Conservation (phyloP, 2,329 filamentous ascomycete genomes). For the Cladosporium sp. region DNA sequence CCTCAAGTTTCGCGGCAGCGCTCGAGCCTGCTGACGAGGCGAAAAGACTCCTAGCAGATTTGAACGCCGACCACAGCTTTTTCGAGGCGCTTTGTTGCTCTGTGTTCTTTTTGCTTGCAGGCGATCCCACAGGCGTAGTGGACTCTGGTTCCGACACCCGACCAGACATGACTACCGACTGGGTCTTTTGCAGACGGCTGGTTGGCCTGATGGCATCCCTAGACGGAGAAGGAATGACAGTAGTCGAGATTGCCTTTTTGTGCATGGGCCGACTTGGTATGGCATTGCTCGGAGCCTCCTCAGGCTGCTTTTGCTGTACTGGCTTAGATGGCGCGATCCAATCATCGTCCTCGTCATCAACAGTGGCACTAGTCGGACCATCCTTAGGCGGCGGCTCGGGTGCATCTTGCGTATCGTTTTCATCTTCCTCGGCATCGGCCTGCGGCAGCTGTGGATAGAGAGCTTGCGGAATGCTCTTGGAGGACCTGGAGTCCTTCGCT, state of each 20-base stretch:
- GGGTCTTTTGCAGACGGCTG: constrained; percentile 50
- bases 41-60: constrained; percentile 78
- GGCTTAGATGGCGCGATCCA: constrained; percentile 50
- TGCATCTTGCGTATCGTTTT: neutral
- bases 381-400: constrained; percentile 4
- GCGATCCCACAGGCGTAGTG: constrained; percentile 54
- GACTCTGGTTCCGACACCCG: constrained; percentile 33
- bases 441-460: constrained; percentile 36
- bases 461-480: constrained; percentile 33
- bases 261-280: constrained; percentile 20
- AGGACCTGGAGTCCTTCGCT: constrained; percentile 41
- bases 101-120: constrained; percentile 44
- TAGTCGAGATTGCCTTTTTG: constrained; percentile 31
- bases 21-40: constrained; percentile 62
- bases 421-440: neutral
- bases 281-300: constrained; percentile 10
- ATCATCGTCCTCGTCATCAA: constrained; percentile 48
- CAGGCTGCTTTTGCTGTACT: constrained; percentile 11
- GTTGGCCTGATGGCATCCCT: constrained; percentile 28
- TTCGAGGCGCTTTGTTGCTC: constrained; percentile 89
- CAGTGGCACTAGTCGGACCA: neutral
- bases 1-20: constrained; percentile 53
- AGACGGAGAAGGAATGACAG: constrained; percentile 41
- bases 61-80: constrained; percentile 84
- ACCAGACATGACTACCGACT: constrained; percentile 38